A percentile compares a stretch with the other conserved stretches of the same genome.
Evolutionary conservation across 2,329 filamentous ascomycete genomes (phyloP).

Genomic region (Colletotrichum phormii): DNA sequence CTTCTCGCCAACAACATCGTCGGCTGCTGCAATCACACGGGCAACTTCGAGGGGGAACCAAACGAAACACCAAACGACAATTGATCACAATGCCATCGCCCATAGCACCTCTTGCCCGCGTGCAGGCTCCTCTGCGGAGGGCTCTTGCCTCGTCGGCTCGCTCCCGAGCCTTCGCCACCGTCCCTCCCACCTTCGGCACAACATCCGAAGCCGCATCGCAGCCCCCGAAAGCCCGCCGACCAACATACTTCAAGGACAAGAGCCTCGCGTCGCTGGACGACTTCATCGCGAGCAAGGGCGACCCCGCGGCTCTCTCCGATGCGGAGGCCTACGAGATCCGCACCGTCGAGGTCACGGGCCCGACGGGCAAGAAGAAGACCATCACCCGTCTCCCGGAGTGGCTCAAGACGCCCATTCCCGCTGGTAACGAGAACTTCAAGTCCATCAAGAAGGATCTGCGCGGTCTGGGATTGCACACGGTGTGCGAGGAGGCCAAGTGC

Average conservation of each 20-base stretch:
- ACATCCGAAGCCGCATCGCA: constrained; percentile 39
- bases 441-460: constrained; percentile 94
- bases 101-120: constrained; percentile 54
- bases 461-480: constrained; percentile 90
- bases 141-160: constrained; percentile 48
- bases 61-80: background rate
- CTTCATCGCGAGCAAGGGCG: constrained; percentile 58
- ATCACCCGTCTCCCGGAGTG: constrained; percentile 86
- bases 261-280: constrained; percentile 68
- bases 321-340: constrained; percentile 70
- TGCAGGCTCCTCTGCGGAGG: constrained; percentile 55
- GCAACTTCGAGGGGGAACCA: background rate
- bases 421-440: constrained; percentile 85
- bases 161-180: constrained; percentile 59
- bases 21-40: background rate
- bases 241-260: constrained; percentile 71
- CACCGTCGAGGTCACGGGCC: constrained; percentile 71
- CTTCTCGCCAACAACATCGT: background rate
- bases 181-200: constrained; percentile 49
- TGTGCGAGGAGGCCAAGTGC: constrained; percentile 97
- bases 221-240: constrained; percentile 46
- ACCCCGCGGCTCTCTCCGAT: constrained; percentile 47
- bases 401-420: constrained; percentile 96
- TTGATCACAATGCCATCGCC: constrained; percentile 51
- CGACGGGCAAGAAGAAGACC: constrained; percentile 70